Evolutionary conservation across 345 rosid species (phyloP), one percentile per base, ranked within the genome.

Genomic region (Melaleuca quinquenervia): DNA sequence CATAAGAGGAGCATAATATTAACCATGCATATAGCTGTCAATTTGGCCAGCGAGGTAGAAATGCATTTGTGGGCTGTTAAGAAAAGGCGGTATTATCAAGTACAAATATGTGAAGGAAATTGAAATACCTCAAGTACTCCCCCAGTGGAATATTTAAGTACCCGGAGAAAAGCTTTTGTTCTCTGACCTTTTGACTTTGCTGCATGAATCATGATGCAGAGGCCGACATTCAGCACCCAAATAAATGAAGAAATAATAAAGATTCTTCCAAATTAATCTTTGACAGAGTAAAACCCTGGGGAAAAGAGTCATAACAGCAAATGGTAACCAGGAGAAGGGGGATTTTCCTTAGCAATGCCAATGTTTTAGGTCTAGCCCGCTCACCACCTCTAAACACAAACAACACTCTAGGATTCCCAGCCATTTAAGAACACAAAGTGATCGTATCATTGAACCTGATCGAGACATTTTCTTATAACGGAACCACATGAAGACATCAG

Each of bases 41-140:
- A 36, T 70, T 18, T 70, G 78, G 78, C 78, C 78, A 36, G 26
- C 26, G 32, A 70, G 13, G 78, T 50, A 82, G 62, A 9, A 10
- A 45, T 32, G 78, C 78, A 32, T 41, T 62, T 70, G 21, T 21
- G 44, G 12, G 48, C 52, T 45, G 56, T n/a, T 60, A 78, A 50
- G 26, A 84, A 82, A 52, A 18, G 36, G 60, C 29, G 22, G 88
- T 74, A 50, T n/a, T 60, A 60, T 44, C 26, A 48, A 74, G 75
- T 21, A 60, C 45, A 0, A 41, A 78, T 10, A 74, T 49, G 41
- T 58, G 48, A 75, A 20, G 83, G 36, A 74, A 74, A 87, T 32
- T 85, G 75, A 88, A 87, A 50, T 94, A 97, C 99, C 99, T 97
- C 99, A 32, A 96, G 98, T 45, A 97, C 98, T 84, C 98, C 99